These are phyloP conservation scores for Melanopsichium pennsylvanicum DNA, from an alignment of 1,284 basidiomycete species.

Conservation along the genomic window DNA sequence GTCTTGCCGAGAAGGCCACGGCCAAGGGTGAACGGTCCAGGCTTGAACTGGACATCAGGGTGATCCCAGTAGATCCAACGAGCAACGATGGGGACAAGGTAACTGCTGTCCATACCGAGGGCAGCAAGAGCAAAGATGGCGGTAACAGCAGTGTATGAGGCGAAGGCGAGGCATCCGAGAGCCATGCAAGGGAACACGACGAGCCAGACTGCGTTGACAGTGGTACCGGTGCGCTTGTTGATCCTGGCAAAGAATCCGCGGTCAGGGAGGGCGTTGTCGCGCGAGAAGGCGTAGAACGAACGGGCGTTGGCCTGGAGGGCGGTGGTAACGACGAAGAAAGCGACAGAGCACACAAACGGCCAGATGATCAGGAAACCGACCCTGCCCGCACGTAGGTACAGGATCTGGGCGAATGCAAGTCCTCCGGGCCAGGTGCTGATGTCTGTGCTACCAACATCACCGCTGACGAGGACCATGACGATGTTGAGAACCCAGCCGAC, in stretches of 20 bases:
- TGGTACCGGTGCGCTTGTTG: conserved; percentile 73
- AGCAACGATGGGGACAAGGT: conserved; percentile 66
- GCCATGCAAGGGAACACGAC: conserved; percentile 70
- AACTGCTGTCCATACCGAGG: conserved; percentile 79
- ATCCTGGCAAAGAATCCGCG: conserved; percentile 79
- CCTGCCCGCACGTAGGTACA: conserved; percentile 55
- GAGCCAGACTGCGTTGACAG: conserved; percentile 82
- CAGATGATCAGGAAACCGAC: conserved; percentile 75
- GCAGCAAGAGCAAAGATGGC: conserved; percentile 70
- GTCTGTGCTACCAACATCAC: conserved; percentile 54
- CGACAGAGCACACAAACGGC: conserved; percentile 63
- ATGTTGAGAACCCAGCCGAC: conserved; percentile 66
- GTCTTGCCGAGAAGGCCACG: conserved; percentile 74
- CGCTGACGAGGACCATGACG: conserved; percentile 79
- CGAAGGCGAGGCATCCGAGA: conserved; percentile 56
- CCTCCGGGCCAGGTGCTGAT: conserved; percentile 56
- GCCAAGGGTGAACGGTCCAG: conserved; percentile 88
- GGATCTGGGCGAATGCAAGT: conserved; percentile 62
- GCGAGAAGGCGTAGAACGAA: conserved; percentile 87
- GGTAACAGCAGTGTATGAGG: conserved; percentile 55
- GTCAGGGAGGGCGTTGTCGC: conserved; percentile 84
- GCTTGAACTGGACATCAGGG: conserved; percentile 81
- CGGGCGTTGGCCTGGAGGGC: conserved; percentile 85
- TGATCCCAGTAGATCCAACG: conserved; percentile 78
- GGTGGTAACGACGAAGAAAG: conserved; percentile 67